Percentiles rank a stretch among this genome's conserved stretches.
These are phyloP conservation scores for Cucumis cinereus DNA, from an alignment of 306 rosid genomes.

Conservation along the genomic window DNA sequence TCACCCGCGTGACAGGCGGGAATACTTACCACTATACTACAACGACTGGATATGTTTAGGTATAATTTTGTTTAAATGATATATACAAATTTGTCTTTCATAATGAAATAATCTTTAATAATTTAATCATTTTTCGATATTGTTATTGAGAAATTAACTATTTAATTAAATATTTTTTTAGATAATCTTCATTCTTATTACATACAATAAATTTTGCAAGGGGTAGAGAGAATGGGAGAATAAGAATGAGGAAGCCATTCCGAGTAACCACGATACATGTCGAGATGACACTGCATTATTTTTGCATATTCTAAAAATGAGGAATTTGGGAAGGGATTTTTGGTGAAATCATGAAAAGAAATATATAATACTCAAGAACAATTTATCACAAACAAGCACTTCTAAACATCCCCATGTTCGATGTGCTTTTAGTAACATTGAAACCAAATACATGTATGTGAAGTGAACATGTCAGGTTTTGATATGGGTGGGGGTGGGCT, in stretches of 20 bases:
- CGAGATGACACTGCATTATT: too few species aligned
- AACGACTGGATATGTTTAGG: too few species aligned
- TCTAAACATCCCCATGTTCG: background rate
- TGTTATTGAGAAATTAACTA: too few species aligned
- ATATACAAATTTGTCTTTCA: too few species aligned
- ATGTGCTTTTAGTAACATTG: constrained; percentile 1
- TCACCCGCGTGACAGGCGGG: background rate
- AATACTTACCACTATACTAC: background rate
- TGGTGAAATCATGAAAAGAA: background rate
- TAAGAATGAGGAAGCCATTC: background rate
- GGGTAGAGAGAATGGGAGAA: background rate
- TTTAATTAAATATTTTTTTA: too few species aligned
- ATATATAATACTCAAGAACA: background rate
- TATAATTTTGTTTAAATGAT: too few species aligned
- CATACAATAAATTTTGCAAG: background rate
- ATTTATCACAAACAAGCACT: background rate
- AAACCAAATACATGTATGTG: constrained; percentile 1
- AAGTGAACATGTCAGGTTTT: background rate
- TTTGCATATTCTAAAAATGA: background rate
- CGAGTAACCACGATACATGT: too few species aligned
- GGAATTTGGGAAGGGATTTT: background rate
- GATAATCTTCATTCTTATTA: too few species aligned
- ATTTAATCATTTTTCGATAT: too few species aligned
- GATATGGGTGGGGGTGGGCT: background rate
- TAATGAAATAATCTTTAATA: too few species aligned